phyloP scores from a whole-genome alignment of 257 asterid species.

The Solanum sejunctum region DNA sequence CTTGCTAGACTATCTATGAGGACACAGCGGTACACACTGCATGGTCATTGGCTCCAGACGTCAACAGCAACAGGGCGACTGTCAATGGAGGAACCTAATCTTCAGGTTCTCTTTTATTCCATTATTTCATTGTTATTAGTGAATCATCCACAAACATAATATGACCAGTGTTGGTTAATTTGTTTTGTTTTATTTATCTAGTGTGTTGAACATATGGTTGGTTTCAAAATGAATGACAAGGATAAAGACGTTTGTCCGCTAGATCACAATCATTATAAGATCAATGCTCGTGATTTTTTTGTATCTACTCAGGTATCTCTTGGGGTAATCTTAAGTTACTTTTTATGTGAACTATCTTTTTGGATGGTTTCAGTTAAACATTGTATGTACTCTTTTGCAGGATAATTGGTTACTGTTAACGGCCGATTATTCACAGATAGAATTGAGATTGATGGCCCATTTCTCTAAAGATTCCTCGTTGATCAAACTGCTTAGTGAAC shows the following conservation, averaged over 20 bases:
- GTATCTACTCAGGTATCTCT: conserved; percentile 77
- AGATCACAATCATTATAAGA: conserved; percentile 25
- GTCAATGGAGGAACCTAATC: conserved; percentile 98
- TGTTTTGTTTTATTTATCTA: conserved; percentile 7
- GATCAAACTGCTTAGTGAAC: conserved; percentile 52
- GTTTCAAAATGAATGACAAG: conserved; percentile 37
- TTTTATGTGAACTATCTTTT: not conserved
- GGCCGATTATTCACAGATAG: conserved; percentile 96
- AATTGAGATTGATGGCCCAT: conserved; percentile 94
- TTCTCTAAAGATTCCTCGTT: conserved; percentile 75
- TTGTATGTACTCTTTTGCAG: conserved; percentile 39
- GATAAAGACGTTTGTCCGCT: conserved; percentile 27
- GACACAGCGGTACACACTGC: conserved; percentile 75
- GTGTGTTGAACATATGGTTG: conserved; percentile 93
- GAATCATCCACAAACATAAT: not conserved
- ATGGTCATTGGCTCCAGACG: conserved; percentile 98
- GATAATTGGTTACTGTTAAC: conserved; percentile 83
- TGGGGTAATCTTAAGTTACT: not conserved
- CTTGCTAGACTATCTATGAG: conserved; percentile 79
- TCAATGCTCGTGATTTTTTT: conserved; percentile 86
- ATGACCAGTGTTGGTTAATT: not conserved
- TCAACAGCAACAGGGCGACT: conserved; percentile 94
- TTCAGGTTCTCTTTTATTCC: conserved; percentile 47
- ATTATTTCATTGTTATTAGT: not conserved
- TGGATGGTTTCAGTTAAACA: not conserved